Conservation (phyloP, 192 early-diverging fungal species). For the Mycoemilia scoparia region DNA sequence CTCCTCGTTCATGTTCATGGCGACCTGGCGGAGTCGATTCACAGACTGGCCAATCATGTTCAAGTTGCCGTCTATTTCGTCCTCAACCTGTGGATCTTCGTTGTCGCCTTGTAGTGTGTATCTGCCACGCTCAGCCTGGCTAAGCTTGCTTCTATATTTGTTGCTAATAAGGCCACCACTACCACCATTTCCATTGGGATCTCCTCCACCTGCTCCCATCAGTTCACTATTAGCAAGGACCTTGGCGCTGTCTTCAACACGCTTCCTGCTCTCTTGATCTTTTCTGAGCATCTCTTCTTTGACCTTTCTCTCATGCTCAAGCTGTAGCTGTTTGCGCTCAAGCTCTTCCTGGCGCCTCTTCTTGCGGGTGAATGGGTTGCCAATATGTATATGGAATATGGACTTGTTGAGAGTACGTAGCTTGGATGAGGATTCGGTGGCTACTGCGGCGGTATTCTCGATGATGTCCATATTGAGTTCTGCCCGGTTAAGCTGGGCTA, state of each 20-base stretch:
- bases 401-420: conserved; percentile 44
- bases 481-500: conserved; percentile 26
- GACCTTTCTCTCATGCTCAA: conserved; percentile 9
- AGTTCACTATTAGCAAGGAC: conserved; percentile 4
- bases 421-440: conserved; percentile 14
- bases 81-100: conserved; percentile 45
- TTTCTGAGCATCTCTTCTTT: conserved; percentile 32
- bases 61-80: conserved; percentile 51
- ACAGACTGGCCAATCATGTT: conserved; percentile 33
- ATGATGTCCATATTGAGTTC: conserved; percentile 38
- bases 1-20: conserved; percentile 36
- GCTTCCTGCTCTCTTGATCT: conserved; percentile 37
- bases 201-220: neutral
- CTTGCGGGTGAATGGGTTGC: conserved; percentile 47
- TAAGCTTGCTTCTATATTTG: conserved; percentile 15
- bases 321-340: conserved; percentile 28
- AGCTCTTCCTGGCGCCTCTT: conserved; percentile 39
- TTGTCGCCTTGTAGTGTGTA: conserved; percentile 57
- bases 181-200: conserved; percentile 4
- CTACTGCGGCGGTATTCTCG: conserved; percentile 14
- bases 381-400: conserved; percentile 48
- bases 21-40: conserved; percentile 37
- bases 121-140: conserved; percentile 29
- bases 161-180: conserved; percentile 17
- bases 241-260: conserved; percentile 31